Percentiles rank a stretch among this genome's conserved stretches.
These are phyloP conservation scores for Arthroderma sp. DNA, from an alignment of 2,329 filamentous ascomycete species.

Conservation along the genomic window DNA sequence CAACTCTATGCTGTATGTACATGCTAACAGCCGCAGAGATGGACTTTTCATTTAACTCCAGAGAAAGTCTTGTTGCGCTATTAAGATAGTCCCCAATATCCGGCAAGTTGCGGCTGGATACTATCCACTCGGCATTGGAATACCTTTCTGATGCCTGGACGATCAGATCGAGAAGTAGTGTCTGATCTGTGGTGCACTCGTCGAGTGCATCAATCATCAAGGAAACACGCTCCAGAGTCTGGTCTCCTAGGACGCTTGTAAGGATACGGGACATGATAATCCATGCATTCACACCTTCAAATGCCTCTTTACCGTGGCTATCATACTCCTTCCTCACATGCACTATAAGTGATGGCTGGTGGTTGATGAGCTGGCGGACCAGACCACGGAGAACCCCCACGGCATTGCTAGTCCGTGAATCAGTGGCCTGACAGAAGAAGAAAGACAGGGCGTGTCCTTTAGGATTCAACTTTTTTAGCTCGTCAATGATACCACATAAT, in stretches of 20 bases:
- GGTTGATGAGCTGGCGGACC: slow-evolving; percentile 26
- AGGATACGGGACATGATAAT: slow-evolving; percentile 27
- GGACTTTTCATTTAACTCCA: background rate
- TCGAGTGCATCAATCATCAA: slow-evolving; percentile 38
- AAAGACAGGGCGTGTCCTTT: slow-evolving; percentile 7
- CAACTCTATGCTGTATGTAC: background rate
- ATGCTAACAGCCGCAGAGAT: background rate
- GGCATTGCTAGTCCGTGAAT: slow-evolving; percentile 26
- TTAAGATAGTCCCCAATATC: slow-evolving; percentile 24
- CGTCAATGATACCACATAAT: slow-evolving; percentile 20
- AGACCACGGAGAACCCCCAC: slow-evolving; percentile 32
- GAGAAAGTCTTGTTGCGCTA: background rate
- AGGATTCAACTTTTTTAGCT: slow-evolving; percentile 6
- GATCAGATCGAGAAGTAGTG: slow-evolving; percentile 27
- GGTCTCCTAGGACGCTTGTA: slow-evolving; percentile 26
- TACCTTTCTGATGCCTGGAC: slow-evolving; percentile 10
- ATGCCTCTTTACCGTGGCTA: slow-evolving; percentile 21
- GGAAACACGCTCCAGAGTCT: slow-evolving; percentile 14
- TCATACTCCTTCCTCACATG: slow-evolving; percentile 26
- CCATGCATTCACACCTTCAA: slow-evolving; percentile 30
- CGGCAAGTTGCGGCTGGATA: slow-evolving; percentile 33
- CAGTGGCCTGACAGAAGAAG: slow-evolving; percentile 32
- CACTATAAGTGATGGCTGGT: slow-evolving; percentile 21
- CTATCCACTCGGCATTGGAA: slow-evolving; percentile 28
- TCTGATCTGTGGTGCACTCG: slow-evolving; percentile 24